Base-by-base conservation (phyloP, 2,329 filamentous ascomycete genomes). In the Pseudogymnoascus sp. region DNA sequence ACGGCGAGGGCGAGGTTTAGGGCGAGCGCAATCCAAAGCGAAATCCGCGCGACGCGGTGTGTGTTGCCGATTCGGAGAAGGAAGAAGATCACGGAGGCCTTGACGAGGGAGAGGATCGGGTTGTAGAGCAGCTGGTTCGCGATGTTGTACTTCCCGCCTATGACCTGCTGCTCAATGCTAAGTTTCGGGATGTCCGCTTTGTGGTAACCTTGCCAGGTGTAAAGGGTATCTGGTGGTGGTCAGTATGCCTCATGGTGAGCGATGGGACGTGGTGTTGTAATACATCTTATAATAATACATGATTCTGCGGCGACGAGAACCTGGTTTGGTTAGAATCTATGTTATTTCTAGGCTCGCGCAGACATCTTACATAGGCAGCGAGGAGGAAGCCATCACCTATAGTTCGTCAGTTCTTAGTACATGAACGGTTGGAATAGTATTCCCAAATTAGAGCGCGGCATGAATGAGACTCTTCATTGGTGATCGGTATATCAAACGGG, bases 91-190 rank as follows among this genome's bases (percentile, higher is more conserved):
- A 79, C 71, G 0, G 78, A 80, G 5, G 75, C 73, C 68, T 80
- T 80, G 65, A 79, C 73, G 12, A 80, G 71, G 3, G 76, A 76
- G 4, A 80, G 67, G 45, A 80, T 77, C 0, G 78, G 78, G 58
- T 78, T 79, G 70, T 80, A 80, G 6, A 77, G 68, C 7, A 78
- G 69, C 45, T 77, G 74, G 36, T 74, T 73, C 16, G 59, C 61
- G 23, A 64, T 60, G 42, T 52, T 63, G 72, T 72, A 76, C 16
- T 62, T 70, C 66, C 58, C 41, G 5, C 59, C 62, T n/a, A 11
- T 8, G 58, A 63, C 42, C 23, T 35, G 39, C 12, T 45, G 19
- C 60, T 30, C 49, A 28, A 55, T 55, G 25, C 49, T 55, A 12
- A 66, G 61, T 11, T 64, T 63, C 41, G 55, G 28, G 19, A 64